These are phyloP conservation scores for Rhexocercosporidium sp. DNA, from an alignment of 2,329 filamentous ascomycete species.

Conservation along the genomic window DNA sequence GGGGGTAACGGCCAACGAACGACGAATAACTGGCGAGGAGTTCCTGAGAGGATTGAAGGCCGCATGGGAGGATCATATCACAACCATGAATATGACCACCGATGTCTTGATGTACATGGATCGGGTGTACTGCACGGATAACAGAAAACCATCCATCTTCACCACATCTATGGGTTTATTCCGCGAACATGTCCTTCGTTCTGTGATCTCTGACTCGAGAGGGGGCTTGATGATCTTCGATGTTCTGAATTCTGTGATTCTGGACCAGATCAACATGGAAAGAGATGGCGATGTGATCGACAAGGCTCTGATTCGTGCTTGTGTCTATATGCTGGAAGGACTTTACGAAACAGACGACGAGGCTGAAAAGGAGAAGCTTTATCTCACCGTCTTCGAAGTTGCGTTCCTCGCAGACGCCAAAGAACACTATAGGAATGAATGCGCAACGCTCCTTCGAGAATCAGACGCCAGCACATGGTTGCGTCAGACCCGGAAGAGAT, in stretches of 20 bases:
- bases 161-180: constrained; percentile 85
- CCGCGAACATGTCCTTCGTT: constrained; percentile 80
- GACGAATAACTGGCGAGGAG: constrained; percentile 78
- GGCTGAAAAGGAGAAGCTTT: constrained; percentile 79
- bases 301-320: constrained; percentile 79
- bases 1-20: constrained; percentile 74
- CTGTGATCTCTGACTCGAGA: constrained; percentile 53
- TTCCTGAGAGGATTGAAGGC: constrained; percentile 79
- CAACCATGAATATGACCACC: constrained; percentile 94
- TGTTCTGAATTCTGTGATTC: constrained; percentile 79
- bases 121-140: constrained; percentile 78
- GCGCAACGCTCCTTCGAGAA: constrained; percentile 73
- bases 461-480: constrained; percentile 85
- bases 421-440: constrained; percentile 78
- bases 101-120: constrained; percentile 99
- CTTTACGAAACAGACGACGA: constrained; percentile 85
- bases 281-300: constrained; percentile 89
- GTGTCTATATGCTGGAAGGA: constrained; percentile 86
- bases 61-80: constrained; percentile 87
- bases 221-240: constrained; percentile 63
- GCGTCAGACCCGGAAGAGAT: constrained; percentile 72
- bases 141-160: constrained; percentile 78
- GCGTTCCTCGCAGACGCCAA: constrained; percentile 74
- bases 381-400: constrained; percentile 81
- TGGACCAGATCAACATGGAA: constrained; percentile 93